Evolutionary conservation across 805 yeast genomes (phyloP).

Genomic region (Lipomyces anomalus): DNA sequence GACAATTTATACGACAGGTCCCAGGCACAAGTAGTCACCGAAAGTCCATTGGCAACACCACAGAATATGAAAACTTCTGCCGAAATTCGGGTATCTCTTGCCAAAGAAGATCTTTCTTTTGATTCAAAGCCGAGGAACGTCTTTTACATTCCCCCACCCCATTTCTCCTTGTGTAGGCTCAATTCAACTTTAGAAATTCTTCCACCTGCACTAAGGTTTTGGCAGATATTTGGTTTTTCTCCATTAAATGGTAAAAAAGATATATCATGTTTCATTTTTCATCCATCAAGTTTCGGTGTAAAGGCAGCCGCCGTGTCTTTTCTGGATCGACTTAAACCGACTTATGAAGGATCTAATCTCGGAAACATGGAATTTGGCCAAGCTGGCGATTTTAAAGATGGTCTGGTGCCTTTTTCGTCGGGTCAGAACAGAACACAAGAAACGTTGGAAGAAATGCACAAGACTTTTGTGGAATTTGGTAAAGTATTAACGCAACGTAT

Average conservation of each 20-base stretch:
- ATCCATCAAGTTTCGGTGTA: conserved; percentile 28
- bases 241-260: conserved; percentile 33
- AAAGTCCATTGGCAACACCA: not conserved
- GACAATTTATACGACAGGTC: conserved; percentile 5
- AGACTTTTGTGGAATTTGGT: conserved; percentile 10
- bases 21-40: not conserved
- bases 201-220: conserved; percentile 36
- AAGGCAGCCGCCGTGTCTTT: conserved; percentile 24
- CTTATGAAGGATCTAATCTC: conserved; percentile 35
- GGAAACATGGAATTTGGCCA: conserved; percentile 28
- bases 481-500: conserved; percentile 2
- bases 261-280: conserved; percentile 28
- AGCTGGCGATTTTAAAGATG: conserved; percentile 13
- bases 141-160: conserved; percentile 29
- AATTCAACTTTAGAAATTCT: conserved; percentile 32
- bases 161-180: conserved; percentile 28
- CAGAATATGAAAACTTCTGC: conserved; percentile 1
- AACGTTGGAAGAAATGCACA: conserved; percentile 14
- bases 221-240: conserved; percentile 36
- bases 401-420: conserved; percentile 15
- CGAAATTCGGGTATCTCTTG: not conserved
- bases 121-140: conserved; percentile 1
- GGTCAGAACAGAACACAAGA: conserved; percentile 6
- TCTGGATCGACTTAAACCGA: conserved; percentile 27
- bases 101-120: conserved; percentile 4